Conservation (phyloP, 2,329 filamentous ascomycete genomes). For the Monosporascus sp. region DNA sequence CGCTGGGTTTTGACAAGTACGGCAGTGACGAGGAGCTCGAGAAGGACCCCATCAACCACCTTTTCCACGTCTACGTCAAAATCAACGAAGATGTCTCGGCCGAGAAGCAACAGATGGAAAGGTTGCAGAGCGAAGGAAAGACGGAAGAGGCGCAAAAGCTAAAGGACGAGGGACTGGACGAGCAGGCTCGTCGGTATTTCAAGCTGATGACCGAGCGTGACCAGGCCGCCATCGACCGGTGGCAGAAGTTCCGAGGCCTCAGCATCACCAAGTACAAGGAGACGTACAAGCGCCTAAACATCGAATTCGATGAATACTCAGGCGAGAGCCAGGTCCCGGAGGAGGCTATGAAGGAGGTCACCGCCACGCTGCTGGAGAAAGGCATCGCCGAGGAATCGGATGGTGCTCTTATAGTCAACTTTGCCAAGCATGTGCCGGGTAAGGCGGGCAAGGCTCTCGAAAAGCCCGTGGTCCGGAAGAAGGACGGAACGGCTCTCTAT, state of each 20-base stretch:
- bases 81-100: conserved; percentile 58
- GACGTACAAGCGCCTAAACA: conserved; percentile 55
- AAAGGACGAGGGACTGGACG: conserved; percentile 37
- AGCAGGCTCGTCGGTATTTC: conserved; percentile 57
- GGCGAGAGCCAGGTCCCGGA: conserved; percentile 70
- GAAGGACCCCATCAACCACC: conserved; percentile 63
- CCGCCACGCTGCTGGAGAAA: conserved; percentile 57
- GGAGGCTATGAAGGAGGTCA: conserved; percentile 60
- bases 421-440: conserved; percentile 60
- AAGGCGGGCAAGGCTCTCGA: conserved; percentile 66
- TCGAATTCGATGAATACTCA: conserved; percentile 60
- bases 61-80: conserved; percentile 68
- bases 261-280: conserved; percentile 54
- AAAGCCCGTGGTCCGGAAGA: conserved; percentile 66
- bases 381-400: conserved; percentile 63
- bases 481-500: conserved; percentile 71
- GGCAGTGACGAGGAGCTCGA: conserved; percentile 60
- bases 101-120: conserved; percentile 56
- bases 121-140: conserved; percentile 40
- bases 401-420: conserved; percentile 69
- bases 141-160: conserved; percentile 38
- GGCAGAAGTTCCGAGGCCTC: conserved; percentile 53
- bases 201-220: conserved; percentile 58
- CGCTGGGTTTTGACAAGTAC: conserved; percentile 62
- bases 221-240: conserved; percentile 48